Base-by-base conservation (phyloP, 495 filamentous ascomycete genomes). In the Neurospora sp. region DNA sequence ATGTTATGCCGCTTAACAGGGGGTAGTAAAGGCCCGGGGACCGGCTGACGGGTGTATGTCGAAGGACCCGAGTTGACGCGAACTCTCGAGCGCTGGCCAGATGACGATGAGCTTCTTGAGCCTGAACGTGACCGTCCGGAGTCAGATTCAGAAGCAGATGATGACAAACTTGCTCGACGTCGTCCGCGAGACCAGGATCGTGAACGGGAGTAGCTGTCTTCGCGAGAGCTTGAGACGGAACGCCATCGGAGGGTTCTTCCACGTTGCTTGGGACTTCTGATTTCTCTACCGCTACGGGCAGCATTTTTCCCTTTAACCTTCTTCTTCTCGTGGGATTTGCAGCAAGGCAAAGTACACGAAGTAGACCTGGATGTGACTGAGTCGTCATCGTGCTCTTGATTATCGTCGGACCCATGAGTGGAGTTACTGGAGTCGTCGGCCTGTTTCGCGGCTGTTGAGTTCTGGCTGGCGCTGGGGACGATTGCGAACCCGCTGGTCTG, bases 401-500 rank as follows among this genome's bases (percentile, higher is more conserved):
- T 37, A 38, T 77, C 48, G 31, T 39, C 68, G 3, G 61, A 35
- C 14, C 7, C 14, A 16, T 35, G 27, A 7, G 8, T 27, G 2
- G 53, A 69, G 69, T 14, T 2, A 27, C 8, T 10, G 18, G 2
- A 20, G 18, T 10, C n/a, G 73, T 31, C 27, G 27, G 27, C 27
- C 27, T 31, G 27, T 31, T 31, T 31, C 27, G 27, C 27, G 27
- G 27, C 27, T 31, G 27, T 31, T 31, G 27, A 31, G 27, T 3
- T 31, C 27, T 31, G 27, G 27, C 27, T 77, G 65, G 73, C 37
- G 61, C 74, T 61, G 3, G 73, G 70, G 12, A 75, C 76, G 18
- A 75, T 70, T 4, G 71, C 75, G 72, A 81, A 84, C n/a, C 83
- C 82, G 39, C 81, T 78, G 73, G 73, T 76, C 35, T 69, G 70